Evolutionary conservation across 2,329 filamentous ascomycete species (phyloP).

Genomic region (Zalaria obscura): DNA sequence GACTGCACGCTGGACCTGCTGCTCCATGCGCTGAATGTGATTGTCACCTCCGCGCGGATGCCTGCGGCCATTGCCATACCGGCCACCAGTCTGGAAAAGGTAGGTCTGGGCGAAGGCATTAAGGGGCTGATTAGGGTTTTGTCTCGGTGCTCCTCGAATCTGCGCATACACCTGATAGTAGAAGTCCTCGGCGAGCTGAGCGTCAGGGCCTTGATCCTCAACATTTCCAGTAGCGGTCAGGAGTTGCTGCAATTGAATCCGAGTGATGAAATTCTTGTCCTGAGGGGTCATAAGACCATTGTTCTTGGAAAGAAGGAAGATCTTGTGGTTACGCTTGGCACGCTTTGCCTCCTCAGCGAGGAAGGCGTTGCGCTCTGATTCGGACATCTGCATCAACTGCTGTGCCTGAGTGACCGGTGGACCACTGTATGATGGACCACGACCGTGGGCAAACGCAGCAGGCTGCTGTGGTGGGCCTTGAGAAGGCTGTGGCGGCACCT

Average conservation of each 20-base stretch:
- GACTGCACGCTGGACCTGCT: conserved; percentile 92
- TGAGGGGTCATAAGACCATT: conserved; percentile 98
- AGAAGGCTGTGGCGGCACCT: not conserved
- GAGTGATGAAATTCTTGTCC: conserved; percentile 98
- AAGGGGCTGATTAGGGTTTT: conserved; percentile 82
- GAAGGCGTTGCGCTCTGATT: conserved; percentile 72
- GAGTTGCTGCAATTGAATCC: conserved; percentile 92
- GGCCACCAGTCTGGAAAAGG: conserved; percentile 82
- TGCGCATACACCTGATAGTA: conserved; percentile 97
- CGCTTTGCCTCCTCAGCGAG: conserved; percentile 85
- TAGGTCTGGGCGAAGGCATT: conserved; percentile 98
- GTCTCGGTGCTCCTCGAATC: conserved; percentile 76
- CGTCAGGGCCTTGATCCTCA: conserved; percentile 64
- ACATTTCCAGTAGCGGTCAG: conserved; percentile 84
- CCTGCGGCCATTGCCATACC: conserved; percentile 55
- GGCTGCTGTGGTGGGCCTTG: conserved; percentile 3
- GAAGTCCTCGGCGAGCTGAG: conserved; percentile 80
- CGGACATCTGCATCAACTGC: conserved; percentile 62
- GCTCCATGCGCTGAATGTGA: conserved; percentile 97
- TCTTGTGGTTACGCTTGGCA: conserved; percentile 96
- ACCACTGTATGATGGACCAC: conserved; percentile 34
- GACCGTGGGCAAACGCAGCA: conserved; percentile 15
- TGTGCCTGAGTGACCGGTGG: conserved; percentile 52
- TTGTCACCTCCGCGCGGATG: conserved; percentile 80
- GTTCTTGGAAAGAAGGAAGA: conserved; percentile 80